Evolutionary conservation across 768 basidiomycete genomes (phyloP).

Genomic region (Leccinum fibrillosum): DNA sequence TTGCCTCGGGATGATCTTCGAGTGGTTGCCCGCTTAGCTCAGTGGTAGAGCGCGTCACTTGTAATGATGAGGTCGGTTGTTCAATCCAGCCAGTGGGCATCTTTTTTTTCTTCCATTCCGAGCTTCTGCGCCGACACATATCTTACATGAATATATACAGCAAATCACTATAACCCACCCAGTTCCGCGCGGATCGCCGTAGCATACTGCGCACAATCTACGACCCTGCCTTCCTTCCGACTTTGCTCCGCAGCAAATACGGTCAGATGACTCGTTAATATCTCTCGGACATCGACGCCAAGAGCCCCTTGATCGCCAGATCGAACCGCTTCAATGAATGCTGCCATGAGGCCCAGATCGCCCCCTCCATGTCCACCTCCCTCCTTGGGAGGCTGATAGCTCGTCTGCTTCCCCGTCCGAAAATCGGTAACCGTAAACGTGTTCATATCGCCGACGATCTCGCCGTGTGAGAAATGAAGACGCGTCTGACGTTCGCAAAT

Average conservation of each 20-base stretch:
- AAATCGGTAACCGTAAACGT: slow-evolving; percentile 78
- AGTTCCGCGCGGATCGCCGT: slow-evolving; percentile 40
- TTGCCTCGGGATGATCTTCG: slow-evolving; percentile 20
- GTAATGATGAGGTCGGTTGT: slow-evolving; percentile 46
- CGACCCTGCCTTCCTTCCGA: slow-evolving; percentile 67
- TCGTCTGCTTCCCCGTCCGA: slow-evolving; percentile 45
- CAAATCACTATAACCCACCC: slow-evolving; percentile 38
- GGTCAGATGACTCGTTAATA: background rate
- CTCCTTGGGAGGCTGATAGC: slow-evolving; percentile 47
- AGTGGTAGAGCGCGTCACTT: slow-evolving; percentile 3
- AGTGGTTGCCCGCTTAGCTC: slow-evolving; percentile 20
- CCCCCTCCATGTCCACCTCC: background rate
- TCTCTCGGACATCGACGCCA: background rate
- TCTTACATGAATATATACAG: background rate
- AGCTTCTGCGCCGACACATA: background rate
- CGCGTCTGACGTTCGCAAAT: slow-evolving; percentile 83
- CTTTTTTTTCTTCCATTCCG: no score
- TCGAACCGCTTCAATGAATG: background rate
- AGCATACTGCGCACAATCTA: slow-evolving; percentile 71
- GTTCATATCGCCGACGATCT: slow-evolving; percentile 84
- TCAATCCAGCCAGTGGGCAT: slow-evolving; percentile 45
- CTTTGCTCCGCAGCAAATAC: background rate
- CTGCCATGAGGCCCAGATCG: background rate
- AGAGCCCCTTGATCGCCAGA: background rate
- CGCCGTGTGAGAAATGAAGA: slow-evolving; percentile 83